These are phyloP conservation scores for Nasturtium officinale DNA, from an alignment of 345 rosid genomes.

Conservation along the genomic window DNA sequence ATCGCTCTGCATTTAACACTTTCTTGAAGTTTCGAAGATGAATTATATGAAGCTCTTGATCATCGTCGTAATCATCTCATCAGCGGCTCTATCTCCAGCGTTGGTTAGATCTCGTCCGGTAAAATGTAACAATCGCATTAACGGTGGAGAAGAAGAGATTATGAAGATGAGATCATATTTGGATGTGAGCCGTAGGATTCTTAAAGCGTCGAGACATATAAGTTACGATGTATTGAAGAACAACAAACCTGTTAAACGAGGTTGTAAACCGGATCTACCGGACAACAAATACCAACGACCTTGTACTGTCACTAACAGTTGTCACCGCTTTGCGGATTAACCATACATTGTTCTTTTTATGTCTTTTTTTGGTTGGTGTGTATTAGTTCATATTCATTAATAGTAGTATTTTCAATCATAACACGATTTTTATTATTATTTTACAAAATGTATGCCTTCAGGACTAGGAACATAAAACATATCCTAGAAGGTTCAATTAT, in stretches of 20 bases:
- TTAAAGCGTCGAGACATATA: conserved; percentile 24
- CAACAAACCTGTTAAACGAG: conserved; percentile 23
- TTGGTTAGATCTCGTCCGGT: conserved; percentile 3
- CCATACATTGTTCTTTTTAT: not conserved
- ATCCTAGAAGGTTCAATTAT: not conserved
- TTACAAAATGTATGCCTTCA: not conserved
- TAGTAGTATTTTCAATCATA: not conserved
- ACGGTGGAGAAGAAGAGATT: conserved; percentile 2
- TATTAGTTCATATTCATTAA: not conserved
- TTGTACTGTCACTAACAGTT: conserved; percentile 38
- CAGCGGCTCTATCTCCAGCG: not conserved
- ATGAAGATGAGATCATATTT: not conserved
- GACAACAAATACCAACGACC: conserved; percentile 48
- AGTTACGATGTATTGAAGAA: conserved; percentile 41
- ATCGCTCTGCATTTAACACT: not conserved
- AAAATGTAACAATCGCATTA: not conserved
- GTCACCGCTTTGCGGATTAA: conserved; percentile 37
- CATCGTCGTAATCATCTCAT: conserved; percentile 3
- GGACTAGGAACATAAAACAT: not conserved
- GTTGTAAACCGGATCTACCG: conserved; percentile 18
- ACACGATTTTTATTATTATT: not conserved
- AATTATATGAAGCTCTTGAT: conserved; percentile 1
- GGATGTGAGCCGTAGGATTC: conserved; percentile 22
- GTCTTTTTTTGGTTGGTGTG: not conserved
- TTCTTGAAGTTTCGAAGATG: not conserved